These are phyloP conservation scores for Neofusicoccum umdonicola DNA, from an alignment of 2,329 filamentous ascomycete genomes.

Conservation along the genomic window DNA sequence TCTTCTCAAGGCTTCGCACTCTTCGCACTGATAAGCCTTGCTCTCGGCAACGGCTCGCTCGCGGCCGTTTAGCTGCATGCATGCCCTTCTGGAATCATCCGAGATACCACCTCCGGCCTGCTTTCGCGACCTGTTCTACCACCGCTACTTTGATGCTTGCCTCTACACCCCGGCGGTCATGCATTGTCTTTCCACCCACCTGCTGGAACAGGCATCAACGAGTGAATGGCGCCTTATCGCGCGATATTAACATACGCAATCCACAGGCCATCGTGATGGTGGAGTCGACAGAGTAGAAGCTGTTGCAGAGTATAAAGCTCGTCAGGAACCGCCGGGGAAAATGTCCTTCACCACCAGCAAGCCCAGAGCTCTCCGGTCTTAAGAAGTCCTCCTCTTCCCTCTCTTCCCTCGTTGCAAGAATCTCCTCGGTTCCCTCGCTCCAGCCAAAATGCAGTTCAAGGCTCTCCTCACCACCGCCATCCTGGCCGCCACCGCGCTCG, in stretches of 20 bases:
- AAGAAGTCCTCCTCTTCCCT: not conserved
- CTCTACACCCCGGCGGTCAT: not conserved
- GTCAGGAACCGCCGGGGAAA: not conserved
- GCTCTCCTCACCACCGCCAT: conserved; percentile 21
- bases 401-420: too few species aligned
- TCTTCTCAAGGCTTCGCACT: not conserved
- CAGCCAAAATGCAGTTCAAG: too few species aligned
- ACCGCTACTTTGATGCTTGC: too few species aligned
- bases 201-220: not conserved
- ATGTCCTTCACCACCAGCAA: not conserved
- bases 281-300: not conserved
- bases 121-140: too few species aligned
- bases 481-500: conserved; percentile 43
- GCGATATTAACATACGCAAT: not conserved
- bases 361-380: not conserved
- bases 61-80: not conserved
- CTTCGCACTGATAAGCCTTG: not conserved
- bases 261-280: not conserved
- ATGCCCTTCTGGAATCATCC: not conserved
- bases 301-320: not conserved
- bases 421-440: too few species aligned
- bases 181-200: not conserved
- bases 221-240: conserved; percentile 4
- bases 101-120: too few species aligned
- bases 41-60: not conserved